Conservation (phyloP, 805 yeast genomes). For the Candida sithepensis region DNA sequence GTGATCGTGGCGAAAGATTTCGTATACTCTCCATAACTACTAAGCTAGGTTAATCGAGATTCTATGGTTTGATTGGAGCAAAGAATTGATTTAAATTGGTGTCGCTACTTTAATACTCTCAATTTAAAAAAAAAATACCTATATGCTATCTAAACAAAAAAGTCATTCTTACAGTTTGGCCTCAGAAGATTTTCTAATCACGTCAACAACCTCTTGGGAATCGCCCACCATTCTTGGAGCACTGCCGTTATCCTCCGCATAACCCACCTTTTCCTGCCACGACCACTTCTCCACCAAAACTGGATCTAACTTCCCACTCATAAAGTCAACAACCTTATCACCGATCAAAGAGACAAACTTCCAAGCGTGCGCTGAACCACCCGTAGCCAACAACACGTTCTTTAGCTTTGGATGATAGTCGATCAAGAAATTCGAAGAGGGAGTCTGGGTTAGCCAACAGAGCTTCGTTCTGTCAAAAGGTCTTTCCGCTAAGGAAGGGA, state of each 20-base stretch:
- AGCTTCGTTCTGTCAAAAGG: slow-evolving; percentile 26
- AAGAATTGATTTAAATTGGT: too few species aligned
- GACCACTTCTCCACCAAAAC: slow-evolving; percentile 19
- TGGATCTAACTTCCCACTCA: slow-evolving; percentile 18
- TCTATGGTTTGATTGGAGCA: too few species aligned
- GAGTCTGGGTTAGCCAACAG: slow-evolving; percentile 27
- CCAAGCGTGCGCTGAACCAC: slow-evolving; percentile 29
- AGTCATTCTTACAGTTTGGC: background rate
- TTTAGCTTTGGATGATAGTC: slow-evolving; percentile 21
- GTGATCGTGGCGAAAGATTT: too few species aligned
- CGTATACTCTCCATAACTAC: too few species aligned
- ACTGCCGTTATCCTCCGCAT: slow-evolving; percentile 18
- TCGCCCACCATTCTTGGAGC: slow-evolving; percentile 27
- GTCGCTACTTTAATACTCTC: too few species aligned
- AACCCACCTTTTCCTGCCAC: slow-evolving; percentile 17
- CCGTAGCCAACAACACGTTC: slow-evolving; percentile 24
- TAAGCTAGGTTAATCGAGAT: too few species aligned
- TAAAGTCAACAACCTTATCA: slow-evolving; percentile 23
- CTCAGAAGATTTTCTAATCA: slow-evolving; percentile 7
- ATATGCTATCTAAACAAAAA: background rate
- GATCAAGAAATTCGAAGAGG: slow-evolving; percentile 22
- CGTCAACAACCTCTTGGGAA: slow-evolving; percentile 16
- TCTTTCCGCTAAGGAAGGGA: slow-evolving; percentile 20
- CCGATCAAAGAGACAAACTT: slow-evolving; percentile 26
- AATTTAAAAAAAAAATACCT: too few species aligned